These are phyloP conservation scores for Paraglomus brasilianum DNA, from an alignment of 192 early-diverging fungal species.

Conservation along the genomic window DNA sequence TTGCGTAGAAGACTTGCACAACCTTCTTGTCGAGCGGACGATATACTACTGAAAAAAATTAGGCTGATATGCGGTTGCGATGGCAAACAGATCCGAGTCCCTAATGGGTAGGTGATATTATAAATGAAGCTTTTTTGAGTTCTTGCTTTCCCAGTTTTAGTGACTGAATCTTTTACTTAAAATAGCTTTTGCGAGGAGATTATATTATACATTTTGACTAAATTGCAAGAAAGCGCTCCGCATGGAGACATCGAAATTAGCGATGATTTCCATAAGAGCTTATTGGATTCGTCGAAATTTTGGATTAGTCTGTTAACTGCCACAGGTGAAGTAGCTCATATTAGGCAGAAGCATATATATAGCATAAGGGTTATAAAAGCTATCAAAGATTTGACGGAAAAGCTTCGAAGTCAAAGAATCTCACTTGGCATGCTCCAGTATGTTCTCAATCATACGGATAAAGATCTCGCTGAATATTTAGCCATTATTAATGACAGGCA, in stretches of 20 bases:
- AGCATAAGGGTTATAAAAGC: background rate
- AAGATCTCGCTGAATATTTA: background rate
- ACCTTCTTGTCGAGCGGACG: background rate
- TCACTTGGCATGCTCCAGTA: background rate
- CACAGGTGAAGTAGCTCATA: background rate
- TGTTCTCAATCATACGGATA: background rate
- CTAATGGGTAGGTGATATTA: conserved; percentile 2
- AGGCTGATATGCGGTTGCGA: background rate
- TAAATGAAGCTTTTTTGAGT: background rate
- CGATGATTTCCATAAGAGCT: background rate
- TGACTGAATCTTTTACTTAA: too few species aligned
- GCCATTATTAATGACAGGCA: background rate
- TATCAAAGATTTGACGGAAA: background rate
- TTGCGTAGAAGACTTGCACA: background rate
- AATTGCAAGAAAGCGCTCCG: background rate
- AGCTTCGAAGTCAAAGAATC: background rate
- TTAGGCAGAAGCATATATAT: background rate
- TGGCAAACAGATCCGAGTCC: background rate
- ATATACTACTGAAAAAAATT: background rate
- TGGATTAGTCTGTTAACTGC: background rate
- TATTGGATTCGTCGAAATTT: background rate
- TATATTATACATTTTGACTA: conserved; percentile 1
- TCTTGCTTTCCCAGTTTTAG: background rate
- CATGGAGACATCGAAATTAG: background rate
- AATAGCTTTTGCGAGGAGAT: conserved; percentile 12